A percentile compares a stretch with the other conserved stretches of the same genome.
Evolutionary conservation across 208 protist species (phyloP).

Genomic region (Herpetomonas samuelpessoai): DNA sequence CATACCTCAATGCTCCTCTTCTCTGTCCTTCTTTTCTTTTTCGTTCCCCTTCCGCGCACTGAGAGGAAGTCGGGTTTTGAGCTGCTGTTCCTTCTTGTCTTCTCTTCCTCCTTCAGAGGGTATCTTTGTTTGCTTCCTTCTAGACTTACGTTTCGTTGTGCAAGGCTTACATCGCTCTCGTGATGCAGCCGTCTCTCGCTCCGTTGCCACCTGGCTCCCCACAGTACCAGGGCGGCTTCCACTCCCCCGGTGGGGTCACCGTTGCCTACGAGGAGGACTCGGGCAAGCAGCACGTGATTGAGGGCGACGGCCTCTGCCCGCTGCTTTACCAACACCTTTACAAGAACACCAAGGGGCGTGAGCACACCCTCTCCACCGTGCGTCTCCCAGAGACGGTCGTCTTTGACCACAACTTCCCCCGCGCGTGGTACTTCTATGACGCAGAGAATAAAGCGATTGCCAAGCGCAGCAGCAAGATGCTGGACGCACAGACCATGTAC

Average conservation of each 20-base stretch:
- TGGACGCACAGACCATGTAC: conserved; percentile 86
- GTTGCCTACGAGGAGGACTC: conserved; percentile 72
- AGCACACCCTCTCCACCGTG: conserved; percentile 55
- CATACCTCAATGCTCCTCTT: too few species aligned
- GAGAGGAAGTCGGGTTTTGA: too few species aligned
- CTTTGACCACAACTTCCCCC: conserved; percentile 94
- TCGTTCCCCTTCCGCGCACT: too few species aligned
- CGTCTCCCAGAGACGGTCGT: conserved; percentile 87
- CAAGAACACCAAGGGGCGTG: conserved; percentile 81
- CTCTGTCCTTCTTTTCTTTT: too few species aligned
- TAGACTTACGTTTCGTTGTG: too few species aligned
- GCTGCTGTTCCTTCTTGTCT: too few species aligned
- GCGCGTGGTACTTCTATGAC: conserved; percentile 90
- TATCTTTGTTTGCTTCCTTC: too few species aligned
- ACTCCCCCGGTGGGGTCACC: conserved; percentile 53
- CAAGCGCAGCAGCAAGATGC: conserved; percentile 78
- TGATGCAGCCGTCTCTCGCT: too few species aligned
- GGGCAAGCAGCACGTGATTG: conserved; percentile 75
- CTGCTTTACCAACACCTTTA: conserved; percentile 83
- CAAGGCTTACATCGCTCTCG: too few species aligned
- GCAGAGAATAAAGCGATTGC: conserved; percentile 72
- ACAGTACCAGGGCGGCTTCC: conserved; percentile 43
- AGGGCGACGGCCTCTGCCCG: conserved; percentile 81
- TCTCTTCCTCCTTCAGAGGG: too few species aligned
- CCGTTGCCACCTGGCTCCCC: conserved; percentile 42